Percentiles rank a stretch among this genome's conserved stretches.
Conservation (phyloP, 179 eudicot species). For the Dionaea muscipula region DNA sequence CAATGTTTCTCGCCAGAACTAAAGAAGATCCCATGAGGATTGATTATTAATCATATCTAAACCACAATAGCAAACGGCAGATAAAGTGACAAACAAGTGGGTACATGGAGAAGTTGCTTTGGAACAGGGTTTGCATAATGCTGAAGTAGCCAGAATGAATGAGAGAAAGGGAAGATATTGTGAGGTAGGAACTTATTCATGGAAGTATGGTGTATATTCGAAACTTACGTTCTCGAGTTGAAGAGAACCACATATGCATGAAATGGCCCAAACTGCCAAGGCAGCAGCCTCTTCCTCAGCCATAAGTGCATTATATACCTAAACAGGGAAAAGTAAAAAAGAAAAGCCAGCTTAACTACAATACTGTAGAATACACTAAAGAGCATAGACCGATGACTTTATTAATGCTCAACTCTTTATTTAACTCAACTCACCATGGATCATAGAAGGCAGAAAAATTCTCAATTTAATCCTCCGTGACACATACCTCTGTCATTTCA, state of each 20-base stretch:
- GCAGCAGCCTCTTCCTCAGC: slow-evolving; percentile 90
- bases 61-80: too few species aligned
- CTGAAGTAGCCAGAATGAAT: neutral
- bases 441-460: neutral
- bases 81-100: too few species aligned
- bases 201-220: neutral
- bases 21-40: too few species aligned
- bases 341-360: neutral
- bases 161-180: neutral
- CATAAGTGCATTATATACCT: slow-evolving; percentile 57
- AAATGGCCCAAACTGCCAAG: slow-evolving; percentile 68
- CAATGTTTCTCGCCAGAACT: too few species aligned
- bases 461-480: neutral
- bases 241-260: slow-evolving; percentile 79
- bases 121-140: too few species aligned
- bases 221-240: slow-evolving; percentile 78
- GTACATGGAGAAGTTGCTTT: too few species aligned
- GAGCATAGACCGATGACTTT: neutral
- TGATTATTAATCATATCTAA: too few species aligned
- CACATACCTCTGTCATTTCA: slow-evolving; percentile 74
- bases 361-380: slow-evolving; percentile 2
- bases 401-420: neutral
- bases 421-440: neutral
- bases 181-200: neutral
- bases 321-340: slow-evolving; percentile 5